Percentiles rank a stretch among this genome's conserved stretches.
Conservation (phyloP, 805 yeast genomes). For the Huiozyma sinensis region DNA sequence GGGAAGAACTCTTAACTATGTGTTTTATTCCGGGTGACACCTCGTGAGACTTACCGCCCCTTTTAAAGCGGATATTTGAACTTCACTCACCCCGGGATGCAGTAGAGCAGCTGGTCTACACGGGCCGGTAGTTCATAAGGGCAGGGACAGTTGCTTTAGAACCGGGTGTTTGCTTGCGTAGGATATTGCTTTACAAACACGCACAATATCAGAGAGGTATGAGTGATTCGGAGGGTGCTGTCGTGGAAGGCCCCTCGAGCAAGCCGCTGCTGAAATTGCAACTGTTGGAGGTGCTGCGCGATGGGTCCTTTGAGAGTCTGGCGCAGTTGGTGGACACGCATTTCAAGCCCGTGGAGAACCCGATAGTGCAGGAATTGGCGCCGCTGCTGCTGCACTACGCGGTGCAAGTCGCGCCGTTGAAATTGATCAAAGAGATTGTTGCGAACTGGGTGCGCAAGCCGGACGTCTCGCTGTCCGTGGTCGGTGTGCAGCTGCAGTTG, state of each 20-base stretch:
- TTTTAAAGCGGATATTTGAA: no score
- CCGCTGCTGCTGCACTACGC: conserved; percentile 59
- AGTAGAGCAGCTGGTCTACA: no score
- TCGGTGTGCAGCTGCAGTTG: conserved; percentile 35
- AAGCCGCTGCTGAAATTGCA: conserved; percentile 49
- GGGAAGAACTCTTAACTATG: no score
- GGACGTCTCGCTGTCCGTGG: background rate
- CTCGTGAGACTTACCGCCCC: no score
- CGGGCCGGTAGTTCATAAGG: no score
- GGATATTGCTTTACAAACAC: no score
- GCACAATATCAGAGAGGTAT: no score
- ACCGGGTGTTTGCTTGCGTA: no score
- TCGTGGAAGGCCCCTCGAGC: conserved; percentile 3
- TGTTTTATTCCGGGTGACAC: no score
- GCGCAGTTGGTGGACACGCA: conserved; percentile 8
- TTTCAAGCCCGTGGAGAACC: conserved; percentile 17
- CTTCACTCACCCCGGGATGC: no score
- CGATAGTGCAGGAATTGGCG: conserved; percentile 33
- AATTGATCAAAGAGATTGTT: conserved; percentile 40
- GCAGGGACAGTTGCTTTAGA: no score
- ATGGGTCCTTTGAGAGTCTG: conserved; percentile 17
- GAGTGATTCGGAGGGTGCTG: no score
- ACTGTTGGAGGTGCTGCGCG: conserved; percentile 48
- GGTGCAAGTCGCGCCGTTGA: conserved; percentile 75
- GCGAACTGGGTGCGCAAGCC: conserved; percentile 19